Base-by-base conservation (phyloP, 306 rosid species). In the Mimosa pudica region DNA sequence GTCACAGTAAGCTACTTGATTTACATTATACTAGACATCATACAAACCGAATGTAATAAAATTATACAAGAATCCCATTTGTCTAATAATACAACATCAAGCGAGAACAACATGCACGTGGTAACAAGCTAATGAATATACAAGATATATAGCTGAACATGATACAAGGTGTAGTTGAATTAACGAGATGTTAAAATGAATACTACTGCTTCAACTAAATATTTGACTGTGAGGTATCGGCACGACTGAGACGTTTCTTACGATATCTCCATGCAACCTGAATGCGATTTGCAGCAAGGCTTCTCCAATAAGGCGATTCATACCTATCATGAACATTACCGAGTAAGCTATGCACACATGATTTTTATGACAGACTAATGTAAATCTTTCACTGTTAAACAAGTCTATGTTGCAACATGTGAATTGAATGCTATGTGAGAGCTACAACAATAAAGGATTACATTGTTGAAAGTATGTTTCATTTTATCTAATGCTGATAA, bases 191-290 rank as follows among this genome's bases (percentile, higher is more conserved):
- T 24, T 24, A 70, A 7, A 70, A 6, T 62, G 18, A 33, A 57
- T 69, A 24, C 62, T 32, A 61, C 11, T 10, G n/a, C 42, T 76
- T 60, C 18, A 58, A 71, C 18, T 61, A 3, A 32, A 55, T 13
- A 18, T 52, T 60, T 57, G 73, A 14, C 58, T 5, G 55, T 7
- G 86, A 58, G 73, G 84, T 77, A 62, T 84, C 75, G 14, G 71
- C 91, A 10, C 90, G 94, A 41, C 49, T 70, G 10, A 85, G 86
- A 72, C 92, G 47, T 75, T 85, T 93, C 81, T 58, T 83, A 75
- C 92, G n/a, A 81, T 91, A 89, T 82, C 92, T 85, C 96, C 94
- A 93, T 20, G 94, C 89, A 49, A 91, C 96, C 79, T 91, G 97
- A 80, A 93, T 91, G 72, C 88, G 86, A 8, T 63, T 67, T 57